A percentile compares a stretch with the other conserved stretches of the same genome.
Conservation (phyloP, 192 early-diverging fungal species). For the Chytriomyces sp. region DNA sequence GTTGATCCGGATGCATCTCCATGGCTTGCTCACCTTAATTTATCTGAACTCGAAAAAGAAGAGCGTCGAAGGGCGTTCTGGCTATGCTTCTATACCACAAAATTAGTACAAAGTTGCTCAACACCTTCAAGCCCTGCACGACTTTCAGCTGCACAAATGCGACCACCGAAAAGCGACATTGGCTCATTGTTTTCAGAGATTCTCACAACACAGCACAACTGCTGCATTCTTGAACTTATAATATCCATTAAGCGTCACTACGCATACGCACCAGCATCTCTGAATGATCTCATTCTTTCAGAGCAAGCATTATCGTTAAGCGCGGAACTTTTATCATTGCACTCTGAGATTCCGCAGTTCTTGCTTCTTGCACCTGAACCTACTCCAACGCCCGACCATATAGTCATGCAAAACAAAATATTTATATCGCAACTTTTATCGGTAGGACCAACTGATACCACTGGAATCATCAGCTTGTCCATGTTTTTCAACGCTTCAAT, state of each 20-base stretch:
- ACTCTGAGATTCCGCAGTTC: not conserved
- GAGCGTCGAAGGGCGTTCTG: constrained; percentile 4
- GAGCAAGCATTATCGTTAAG: not conserved
- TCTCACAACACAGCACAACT: not conserved
- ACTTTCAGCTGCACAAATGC: not conserved
- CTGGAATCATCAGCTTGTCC: not conserved
- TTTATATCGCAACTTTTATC: not conserved
- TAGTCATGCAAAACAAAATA: not conserved
- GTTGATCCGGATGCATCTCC: constrained; percentile 15
- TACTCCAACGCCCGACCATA: not conserved
- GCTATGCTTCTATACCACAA: not conserved
- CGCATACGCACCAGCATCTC: not conserved
- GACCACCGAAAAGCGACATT: not conserved
- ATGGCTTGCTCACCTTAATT: not conserved
- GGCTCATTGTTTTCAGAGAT: not conserved
- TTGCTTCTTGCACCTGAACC: not conserved
- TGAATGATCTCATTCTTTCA: not conserved
- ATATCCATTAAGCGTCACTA: not conserved
- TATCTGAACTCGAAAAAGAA: not conserved
- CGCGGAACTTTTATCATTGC: not conserved
- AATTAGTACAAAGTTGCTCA: not conserved
- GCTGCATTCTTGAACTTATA: not conserved
- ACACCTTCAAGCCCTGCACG: not conserved
- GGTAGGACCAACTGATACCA: not conserved
- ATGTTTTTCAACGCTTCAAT: not conserved